phyloP scores from a whole-genome alignment of 495 filamentous ascomycete genomes.

The Neurospora tetraspora region DNA sequence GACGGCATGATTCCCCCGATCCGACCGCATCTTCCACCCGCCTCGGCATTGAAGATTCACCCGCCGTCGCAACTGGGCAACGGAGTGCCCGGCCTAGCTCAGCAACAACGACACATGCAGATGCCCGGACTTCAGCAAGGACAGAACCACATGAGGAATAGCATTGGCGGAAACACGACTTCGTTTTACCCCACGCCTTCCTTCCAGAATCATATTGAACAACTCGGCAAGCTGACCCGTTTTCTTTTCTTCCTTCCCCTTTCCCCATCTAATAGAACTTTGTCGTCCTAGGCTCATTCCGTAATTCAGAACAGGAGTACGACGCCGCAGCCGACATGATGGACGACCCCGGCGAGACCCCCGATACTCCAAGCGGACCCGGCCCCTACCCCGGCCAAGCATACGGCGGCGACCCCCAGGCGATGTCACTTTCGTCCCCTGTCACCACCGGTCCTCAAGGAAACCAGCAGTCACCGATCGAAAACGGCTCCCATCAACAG shows the following conservation, averaged over 20 bases:
- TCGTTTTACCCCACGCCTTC: constrained; percentile 66
- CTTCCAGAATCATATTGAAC: constrained; percentile 91
- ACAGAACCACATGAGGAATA: constrained; percentile 21
- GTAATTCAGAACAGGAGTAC: constrained; percentile 95
- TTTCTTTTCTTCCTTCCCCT: constrained; percentile 37
- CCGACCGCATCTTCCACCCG: constrained; percentile 32
- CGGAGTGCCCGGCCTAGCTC: constrained; percentile 38
- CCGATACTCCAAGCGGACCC: constrained; percentile 56
- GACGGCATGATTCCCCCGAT: constrained; percentile 37
- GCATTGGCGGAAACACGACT: constrained; percentile 21
- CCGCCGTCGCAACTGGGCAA: constrained; percentile 18
- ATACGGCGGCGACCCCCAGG: constrained; percentile 32
- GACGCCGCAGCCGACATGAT: constrained; percentile 92
- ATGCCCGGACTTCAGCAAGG: constrained; percentile 29
- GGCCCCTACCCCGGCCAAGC: constrained; percentile 53
- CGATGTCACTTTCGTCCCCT: constrained; percentile 32
- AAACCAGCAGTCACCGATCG: constrained; percentile 25
- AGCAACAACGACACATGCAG: constrained; percentile 29
- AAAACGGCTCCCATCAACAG: constrained; percentile 24
- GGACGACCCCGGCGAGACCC: constrained; percentile 57
- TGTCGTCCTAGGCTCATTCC: constrained; percentile 75
- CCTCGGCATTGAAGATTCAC: constrained; percentile 29
- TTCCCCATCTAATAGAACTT: constrained; percentile 49
- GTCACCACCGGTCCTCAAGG: constrained; percentile 26
- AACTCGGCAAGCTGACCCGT: constrained; percentile 86